Evolutionary conservation across 768 basidiomycete species (phyloP), one percentile per base, ranked within the genome.

Genomic region (Kondoa malvinella): DNA sequence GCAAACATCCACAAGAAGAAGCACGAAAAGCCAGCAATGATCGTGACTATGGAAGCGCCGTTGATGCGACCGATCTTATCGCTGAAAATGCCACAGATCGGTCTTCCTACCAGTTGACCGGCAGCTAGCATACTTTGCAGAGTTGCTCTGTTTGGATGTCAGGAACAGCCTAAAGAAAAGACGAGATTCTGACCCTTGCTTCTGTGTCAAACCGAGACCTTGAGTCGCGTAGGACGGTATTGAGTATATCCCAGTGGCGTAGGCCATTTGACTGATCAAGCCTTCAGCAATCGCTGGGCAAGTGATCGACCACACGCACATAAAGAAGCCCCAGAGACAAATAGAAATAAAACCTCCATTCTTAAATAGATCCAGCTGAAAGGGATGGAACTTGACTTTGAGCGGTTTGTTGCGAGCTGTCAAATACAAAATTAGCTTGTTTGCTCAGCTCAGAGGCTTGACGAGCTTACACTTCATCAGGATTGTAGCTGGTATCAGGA

Each of bases 101-200:
- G 77, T 34, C 77, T 74, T 16, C 77, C 75, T 59, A 77, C 71
- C 68, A 77, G 72, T 67, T 77, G 77, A 16, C 76, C 77, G 2
- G 76, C 77, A 29, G 77, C 67, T 57, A 78, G 73, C 65, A 77
- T 72, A 32, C 77, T 73, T 63, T 77, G 77, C n/a, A 78, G 70
- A 12, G 75, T 76, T 2, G 77, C 8, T 50, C 40, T 50, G 21
- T 50, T 50, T 50, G 8, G 40, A 8, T 8, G 21, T 21, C 40
- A 21, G 40, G 21, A 50, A 50, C 40, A 8, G 40, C 12, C 40
- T 8, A 50, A 50, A 8, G 40, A 50, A n/a, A n/a, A n/a, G n/a
- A n/a, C n/a, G n/a, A n/a, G n/a, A n/a, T n/a, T 50, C 40, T 50
- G 8, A 74, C 21, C 76, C 77, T 66, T 76, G 70, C 16, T 71